Evolutionary conservation across 1,139 yeast genomes (phyloP), one percentile per base, ranked within the genome.

Genomic region (Sugiyamaella paludigena): DNA sequence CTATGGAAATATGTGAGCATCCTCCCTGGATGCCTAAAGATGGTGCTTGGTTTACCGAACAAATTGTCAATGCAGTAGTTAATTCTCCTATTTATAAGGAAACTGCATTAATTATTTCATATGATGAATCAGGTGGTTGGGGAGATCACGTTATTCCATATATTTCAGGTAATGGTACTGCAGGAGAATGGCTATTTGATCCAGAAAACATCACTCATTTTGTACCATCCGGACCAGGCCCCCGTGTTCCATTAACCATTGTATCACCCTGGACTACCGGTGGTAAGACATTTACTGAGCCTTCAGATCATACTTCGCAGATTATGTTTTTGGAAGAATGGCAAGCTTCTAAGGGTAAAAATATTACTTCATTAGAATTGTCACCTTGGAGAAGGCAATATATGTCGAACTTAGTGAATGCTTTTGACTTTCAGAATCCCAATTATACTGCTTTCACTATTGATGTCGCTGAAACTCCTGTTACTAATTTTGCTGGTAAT

Each of bases 121-220:
- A 60, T 45, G 63, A 60, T 41, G 63, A 59, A 43, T 57, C 63
- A 35, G 64, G 64, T 13, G 64, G 64, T 41, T 61, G 55, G 53
- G 64, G 64, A 30, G 64, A 60, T 45, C 64, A 61, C 41, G 64
- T 61, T 28, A 49, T 50, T 19, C 55, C 57, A 5, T 52, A 48
- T 43, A 40, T 49, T 15, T 48, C 63, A 11, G 59, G 58, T 37
- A 54, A 57, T 41, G 63, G 63, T 8, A 60, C 63, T 26, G 45
- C 36, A 8, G 62, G 57, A 10, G 62, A 60, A 38, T 60, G 63
- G 63, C 45, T 54, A 42, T 39, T 37, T n/a, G 58, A 58, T 43
- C 58, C 56, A 13, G 50, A 52, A 32, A 48, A 49, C 35, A 35
- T 43, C 13, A 35, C 50, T 29, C 49, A 52, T 33, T 45, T 42